Conservation (phyloP, 108 stramenopile species). For the Pseudonitzschia delicatissima region DNA sequence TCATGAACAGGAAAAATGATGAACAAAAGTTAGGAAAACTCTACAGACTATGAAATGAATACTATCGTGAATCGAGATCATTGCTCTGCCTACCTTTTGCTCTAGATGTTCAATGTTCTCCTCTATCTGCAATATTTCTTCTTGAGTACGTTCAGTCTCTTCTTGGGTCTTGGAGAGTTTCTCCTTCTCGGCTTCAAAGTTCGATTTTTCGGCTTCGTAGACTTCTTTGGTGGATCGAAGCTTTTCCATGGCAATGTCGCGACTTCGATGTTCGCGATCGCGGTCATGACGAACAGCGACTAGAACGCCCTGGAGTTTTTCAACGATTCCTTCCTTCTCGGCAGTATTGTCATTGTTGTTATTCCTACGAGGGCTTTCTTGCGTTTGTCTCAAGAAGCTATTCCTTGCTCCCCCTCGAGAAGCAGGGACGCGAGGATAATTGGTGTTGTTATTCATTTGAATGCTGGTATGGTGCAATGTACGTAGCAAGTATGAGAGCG, state of each 20-base stretch:
- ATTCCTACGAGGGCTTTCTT: neutral
- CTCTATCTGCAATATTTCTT: slow-evolving; percentile 9
- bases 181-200: slow-evolving; percentile 7
- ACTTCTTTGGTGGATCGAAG: slow-evolving; percentile 19
- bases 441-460: neutral
- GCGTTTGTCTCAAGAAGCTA: no score
- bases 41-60: no score
- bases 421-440: neutral
- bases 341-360: neutral
- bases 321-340: slow-evolving; percentile 14
- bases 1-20: neutral
- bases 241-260: slow-evolving; percentile 15
- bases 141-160: neutral
- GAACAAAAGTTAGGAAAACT: neutral
- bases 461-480: slow-evolving; percentile 6
- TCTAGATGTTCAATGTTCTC: slow-evolving; percentile 8
- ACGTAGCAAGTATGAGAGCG: neutral
- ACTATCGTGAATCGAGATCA: no score
- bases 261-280: slow-evolving; percentile 18
- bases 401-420: neutral
- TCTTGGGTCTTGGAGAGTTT: slow-evolving; percentile 2
- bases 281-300: slow-evolving; percentile 25
- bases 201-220: neutral
- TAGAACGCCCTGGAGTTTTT: slow-evolving; percentile 22
- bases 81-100: slow-evolving; percentile 13